phyloP scores from a whole-genome alignment of 306 rosid genomes.

The Styphnolobium japonicum region DNA sequence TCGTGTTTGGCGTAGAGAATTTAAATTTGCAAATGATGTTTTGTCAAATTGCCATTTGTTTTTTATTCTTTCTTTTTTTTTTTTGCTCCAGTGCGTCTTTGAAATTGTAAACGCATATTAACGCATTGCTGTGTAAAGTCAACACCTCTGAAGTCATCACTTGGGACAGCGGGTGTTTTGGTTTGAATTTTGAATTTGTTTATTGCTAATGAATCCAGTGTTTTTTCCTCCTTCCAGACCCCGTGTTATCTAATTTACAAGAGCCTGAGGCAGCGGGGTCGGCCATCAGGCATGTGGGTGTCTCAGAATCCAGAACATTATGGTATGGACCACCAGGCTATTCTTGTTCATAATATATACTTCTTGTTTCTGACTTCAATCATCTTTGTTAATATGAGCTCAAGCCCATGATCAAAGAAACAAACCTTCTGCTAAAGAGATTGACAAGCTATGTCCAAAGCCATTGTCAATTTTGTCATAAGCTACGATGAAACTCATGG shows the following conservation, averaged over 20 bases:
- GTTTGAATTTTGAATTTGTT: constrained; percentile 29
- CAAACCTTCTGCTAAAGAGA: not conserved
- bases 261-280: not conserved
- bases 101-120: constrained; percentile 15
- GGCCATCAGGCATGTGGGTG: not conserved
- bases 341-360: too few species aligned
- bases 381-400: too few species aligned
- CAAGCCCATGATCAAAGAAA: not conserved
- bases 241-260: not conserved
- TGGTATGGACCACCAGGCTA: not conserved
- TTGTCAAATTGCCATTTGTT: constrained; percentile 15
- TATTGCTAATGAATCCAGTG: not conserved
- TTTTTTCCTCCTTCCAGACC: not conserved
- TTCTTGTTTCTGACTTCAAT: not conserved
- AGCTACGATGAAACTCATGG: not conserved
- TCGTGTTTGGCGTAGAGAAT: not conserved
- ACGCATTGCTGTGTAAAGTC: not conserved
- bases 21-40: not conserved
- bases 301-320: not conserved
- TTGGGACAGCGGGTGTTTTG: not conserved
- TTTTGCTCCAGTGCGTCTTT: not conserved
- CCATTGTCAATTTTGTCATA: too few species aligned
- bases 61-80: not conserved
- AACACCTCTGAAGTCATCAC: constrained; percentile 22
- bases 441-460: constrained; percentile 4